Conservation (phyloP, 1,284 basidiomycete species). For the Mycosarcoma mackinlayi region DNA sequence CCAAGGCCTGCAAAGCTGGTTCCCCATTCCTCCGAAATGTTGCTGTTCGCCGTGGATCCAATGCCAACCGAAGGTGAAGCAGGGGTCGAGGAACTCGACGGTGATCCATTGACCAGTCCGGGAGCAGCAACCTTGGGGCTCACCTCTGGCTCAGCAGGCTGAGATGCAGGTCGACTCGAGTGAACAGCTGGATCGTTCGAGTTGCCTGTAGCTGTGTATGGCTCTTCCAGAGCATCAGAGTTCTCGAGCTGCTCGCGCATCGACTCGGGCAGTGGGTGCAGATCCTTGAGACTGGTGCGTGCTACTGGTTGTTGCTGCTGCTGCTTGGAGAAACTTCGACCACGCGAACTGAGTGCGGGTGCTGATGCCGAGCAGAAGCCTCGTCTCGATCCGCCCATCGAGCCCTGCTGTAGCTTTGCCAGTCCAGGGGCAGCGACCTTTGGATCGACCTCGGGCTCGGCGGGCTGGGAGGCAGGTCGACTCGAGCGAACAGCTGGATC, state of each 20-base stretch:
- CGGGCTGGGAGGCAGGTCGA: conserved; percentile 45
- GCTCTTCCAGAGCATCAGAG: conserved; percentile 25
- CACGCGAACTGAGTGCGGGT: conserved; percentile 28
- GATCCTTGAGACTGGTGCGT: conserved; percentile 39
- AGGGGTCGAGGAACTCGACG: conserved; percentile 5
- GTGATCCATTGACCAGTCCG: conserved; percentile 20
- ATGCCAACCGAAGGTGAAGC: conserved; percentile 10
- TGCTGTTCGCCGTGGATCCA: conserved; percentile 20
- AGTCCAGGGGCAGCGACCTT: conserved; percentile 48
- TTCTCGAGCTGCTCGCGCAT: conserved; percentile 47
- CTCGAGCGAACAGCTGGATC: conserved; percentile 52
- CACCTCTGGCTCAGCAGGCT: conserved; percentile 38
- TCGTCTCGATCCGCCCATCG: too few species aligned
- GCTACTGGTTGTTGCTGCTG: conserved; percentile 17
- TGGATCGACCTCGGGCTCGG: conserved; percentile 38
- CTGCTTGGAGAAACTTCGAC: conserved; percentile 16
- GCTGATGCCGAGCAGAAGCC: conserved; percentile 22
- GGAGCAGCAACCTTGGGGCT: conserved; percentile 51
- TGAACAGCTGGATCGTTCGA: conserved; percentile 51
- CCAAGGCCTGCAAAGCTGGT: conserved; percentile 87
- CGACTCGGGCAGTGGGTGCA: conserved; percentile 43
- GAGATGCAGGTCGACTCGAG: conserved; percentile 49
- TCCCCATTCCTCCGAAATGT: conserved; percentile 76
- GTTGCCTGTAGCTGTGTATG: conserved; percentile 48
- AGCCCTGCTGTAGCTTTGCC: too few species aligned